These are phyloP conservation scores for Zangia roseola DNA, from an alignment of 768 basidiomycete species.

Conservation along the genomic window DNA sequence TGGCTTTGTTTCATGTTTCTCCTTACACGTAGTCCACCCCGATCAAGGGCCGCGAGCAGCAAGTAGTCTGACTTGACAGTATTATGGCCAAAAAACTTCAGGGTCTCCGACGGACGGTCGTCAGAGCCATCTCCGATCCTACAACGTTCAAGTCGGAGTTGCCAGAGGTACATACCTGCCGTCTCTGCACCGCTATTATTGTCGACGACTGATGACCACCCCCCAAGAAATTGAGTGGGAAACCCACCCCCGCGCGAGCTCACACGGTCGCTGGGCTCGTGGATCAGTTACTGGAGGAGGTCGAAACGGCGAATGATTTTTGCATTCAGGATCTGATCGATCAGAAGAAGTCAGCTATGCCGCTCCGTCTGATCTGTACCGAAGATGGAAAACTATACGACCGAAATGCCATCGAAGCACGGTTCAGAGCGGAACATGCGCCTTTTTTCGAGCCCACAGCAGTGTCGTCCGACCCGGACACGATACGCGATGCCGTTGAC, in stretches of 20 bases:
- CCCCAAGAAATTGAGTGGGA: not conserved
- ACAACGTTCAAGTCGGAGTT: not conserved
- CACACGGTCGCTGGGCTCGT: not conserved
- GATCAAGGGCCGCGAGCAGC: not conserved
- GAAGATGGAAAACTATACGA: slow-evolving; percentile 24
- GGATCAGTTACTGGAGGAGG: not conserved
- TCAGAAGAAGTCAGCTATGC: slow-evolving; percentile 19
- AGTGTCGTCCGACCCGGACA: not conserved
- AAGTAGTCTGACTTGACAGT: not conserved
- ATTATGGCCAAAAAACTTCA: slow-evolving; percentile 13
- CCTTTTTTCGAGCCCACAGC: slow-evolving; percentile 11
- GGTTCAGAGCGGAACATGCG: slow-evolving; percentile 13
- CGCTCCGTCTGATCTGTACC: slow-evolving; percentile 24
- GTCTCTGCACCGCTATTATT: not conserved
- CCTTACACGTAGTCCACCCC: not conserved
- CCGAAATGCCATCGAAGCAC: slow-evolving; percentile 14
- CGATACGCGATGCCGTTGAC: slow-evolving; percentile 7
- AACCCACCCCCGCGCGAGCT: not conserved
- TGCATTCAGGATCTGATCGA: slow-evolving; percentile 14
- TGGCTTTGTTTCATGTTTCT: not conserved
- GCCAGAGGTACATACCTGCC: slow-evolving; percentile 6
- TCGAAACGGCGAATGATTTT: not conserved
- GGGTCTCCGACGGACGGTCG: slow-evolving; percentile 13
- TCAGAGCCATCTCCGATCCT: slow-evolving; percentile 22
- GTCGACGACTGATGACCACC: not conserved